phyloP scores from a whole-genome alignment of 108 stramenopile species.

The Skeletonema marinoi region DNA sequence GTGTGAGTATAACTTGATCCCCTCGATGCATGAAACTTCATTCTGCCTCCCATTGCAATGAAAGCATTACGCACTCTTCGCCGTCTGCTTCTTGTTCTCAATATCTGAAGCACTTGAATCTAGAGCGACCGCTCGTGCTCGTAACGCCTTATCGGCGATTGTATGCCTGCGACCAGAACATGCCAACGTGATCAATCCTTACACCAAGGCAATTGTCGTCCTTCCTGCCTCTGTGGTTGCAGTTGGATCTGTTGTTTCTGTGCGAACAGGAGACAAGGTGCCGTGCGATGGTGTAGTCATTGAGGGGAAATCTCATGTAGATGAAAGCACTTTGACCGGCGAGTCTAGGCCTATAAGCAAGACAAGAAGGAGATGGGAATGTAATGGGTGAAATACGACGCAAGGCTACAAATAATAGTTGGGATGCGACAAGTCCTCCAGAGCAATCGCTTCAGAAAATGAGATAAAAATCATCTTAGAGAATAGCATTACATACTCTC shows the following conservation, averaged over 20 bases:
- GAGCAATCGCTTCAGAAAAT: no score
- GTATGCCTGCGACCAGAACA: slow-evolving; percentile 69
- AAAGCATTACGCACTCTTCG: slow-evolving; percentile 62
- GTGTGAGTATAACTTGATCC: slow-evolving; percentile 83
- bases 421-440: no score
- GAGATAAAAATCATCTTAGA: no score
- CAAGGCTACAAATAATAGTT: no score
- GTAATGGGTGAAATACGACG: no score
- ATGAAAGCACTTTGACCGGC: slow-evolving; percentile 78
- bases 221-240: slow-evolving; percentile 68
- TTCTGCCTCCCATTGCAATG: slow-evolving; percentile 68
- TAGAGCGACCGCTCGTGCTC: slow-evolving; percentile 66
- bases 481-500: no score
- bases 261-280: slow-evolving; percentile 88
- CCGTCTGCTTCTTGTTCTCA: slow-evolving; percentile 76
- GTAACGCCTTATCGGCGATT: slow-evolving; percentile 76
- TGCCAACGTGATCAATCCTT: slow-evolving; percentile 73
- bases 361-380: no score
- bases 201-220: slow-evolving; percentile 57
- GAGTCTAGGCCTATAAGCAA: slow-evolving; percentile 85
- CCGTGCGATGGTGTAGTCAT: slow-evolving; percentile 92
- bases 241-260: slow-evolving; percentile 81
- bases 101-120: slow-evolving; percentile 77
- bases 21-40: slow-evolving; percentile 61
- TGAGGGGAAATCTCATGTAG: slow-evolving; percentile 65